phyloP scores from a whole-genome alignment of 495 filamentous ascomycete genomes.

The Daldinia childiae region DNA sequence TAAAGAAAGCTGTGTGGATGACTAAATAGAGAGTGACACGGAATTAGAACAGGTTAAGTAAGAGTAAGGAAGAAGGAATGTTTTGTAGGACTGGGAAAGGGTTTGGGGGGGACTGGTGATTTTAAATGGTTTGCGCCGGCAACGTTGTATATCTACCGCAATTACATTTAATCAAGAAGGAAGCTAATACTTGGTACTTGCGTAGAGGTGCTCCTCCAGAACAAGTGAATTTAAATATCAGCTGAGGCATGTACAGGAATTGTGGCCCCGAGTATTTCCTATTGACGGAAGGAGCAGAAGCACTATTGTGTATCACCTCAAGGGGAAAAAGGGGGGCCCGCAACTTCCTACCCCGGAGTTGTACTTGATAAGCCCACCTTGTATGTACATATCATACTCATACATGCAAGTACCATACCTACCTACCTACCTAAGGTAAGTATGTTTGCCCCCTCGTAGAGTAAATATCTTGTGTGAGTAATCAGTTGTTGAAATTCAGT shows the following conservation, averaged over 20 bases:
- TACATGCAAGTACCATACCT: background rate
- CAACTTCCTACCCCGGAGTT: background rate
- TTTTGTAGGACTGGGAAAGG: background rate
- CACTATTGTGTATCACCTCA: background rate
- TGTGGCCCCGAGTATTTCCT: background rate
- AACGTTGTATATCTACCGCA: background rate
- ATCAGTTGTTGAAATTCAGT: background rate
- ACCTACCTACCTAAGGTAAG: too few relatives aligned
- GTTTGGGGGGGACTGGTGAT: background rate
- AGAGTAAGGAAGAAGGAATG: background rate
- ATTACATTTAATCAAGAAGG: background rate
- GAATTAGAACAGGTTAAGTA: background rate
- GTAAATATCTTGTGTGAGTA: background rate
- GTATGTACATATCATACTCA: background rate
- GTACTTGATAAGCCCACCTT: background rate
- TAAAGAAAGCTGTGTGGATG: background rate
- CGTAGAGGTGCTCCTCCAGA: background rate
- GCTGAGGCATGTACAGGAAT: background rate
- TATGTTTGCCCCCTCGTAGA: background rate
- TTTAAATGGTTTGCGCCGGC: conserved; percentile 3
- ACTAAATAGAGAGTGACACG: background rate
- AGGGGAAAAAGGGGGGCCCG: background rate
- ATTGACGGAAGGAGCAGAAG: background rate
- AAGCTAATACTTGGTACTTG: background rate
- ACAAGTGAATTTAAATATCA: background rate